These are phyloP conservation scores for Prosopis cineraria DNA, from an alignment of 306 rosid species.

Conservation along the genomic window DNA sequence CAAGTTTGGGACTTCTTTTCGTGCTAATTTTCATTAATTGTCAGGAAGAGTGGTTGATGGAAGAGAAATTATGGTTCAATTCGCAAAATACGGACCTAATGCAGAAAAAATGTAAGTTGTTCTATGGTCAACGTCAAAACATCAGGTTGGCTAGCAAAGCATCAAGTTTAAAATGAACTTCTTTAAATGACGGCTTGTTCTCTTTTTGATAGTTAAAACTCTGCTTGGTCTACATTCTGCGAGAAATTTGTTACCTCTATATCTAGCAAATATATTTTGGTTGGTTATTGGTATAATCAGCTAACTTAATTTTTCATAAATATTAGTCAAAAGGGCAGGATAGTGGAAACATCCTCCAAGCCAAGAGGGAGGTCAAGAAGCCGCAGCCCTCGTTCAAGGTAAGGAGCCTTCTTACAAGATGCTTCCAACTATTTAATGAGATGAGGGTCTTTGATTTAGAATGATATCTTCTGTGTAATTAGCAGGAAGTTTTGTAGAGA, in stretches of 20 bases:
- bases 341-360: slow-evolving; percentile 61
- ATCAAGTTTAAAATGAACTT: background rate
- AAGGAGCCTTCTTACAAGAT: slow-evolving; percentile 16
- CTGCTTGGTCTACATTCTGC: background rate
- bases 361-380: slow-evolving; percentile 55
- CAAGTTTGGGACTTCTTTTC: background rate
- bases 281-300: background rate
- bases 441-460: background rate
- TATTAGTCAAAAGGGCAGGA: slow-evolving; percentile 61
- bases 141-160: background rate
- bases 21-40: background rate
- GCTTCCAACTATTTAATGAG: background rate
- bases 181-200: background rate
- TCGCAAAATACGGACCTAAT: slow-evolving; percentile 85
- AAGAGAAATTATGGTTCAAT: slow-evolving; percentile 83
- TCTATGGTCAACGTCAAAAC: background rate
- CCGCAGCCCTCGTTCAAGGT: slow-evolving; percentile 82
- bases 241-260: too few relatives aligned
- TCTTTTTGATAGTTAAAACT: background rate
- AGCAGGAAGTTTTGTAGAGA: background rate
- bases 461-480: background rate
- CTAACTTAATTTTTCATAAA: background rate
- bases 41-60: slow-evolving; percentile 74
- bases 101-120: slow-evolving; percentile 62
- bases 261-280: background rate